These are phyloP conservation scores for Asterella californica DNA, from an alignment of 225 moss, liverwort and hornwort species.

Conservation along the genomic window DNA sequence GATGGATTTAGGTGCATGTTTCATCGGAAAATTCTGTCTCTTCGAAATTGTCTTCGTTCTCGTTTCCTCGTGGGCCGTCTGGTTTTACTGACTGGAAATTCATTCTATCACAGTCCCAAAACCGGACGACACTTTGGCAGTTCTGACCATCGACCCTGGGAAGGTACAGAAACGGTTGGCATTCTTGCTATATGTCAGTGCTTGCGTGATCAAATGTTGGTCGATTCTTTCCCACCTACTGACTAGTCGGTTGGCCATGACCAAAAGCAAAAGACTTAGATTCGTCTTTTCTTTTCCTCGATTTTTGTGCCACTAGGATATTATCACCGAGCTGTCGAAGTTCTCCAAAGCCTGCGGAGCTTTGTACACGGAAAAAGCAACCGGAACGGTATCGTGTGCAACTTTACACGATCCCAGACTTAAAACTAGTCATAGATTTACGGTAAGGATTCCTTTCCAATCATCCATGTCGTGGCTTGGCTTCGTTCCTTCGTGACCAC, in stretches of 20 bases:
- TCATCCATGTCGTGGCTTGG: neutral
- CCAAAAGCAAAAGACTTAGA: neutral
- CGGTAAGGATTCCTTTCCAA: neutral
- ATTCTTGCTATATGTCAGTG: neutral
- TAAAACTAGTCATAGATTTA: neutral
- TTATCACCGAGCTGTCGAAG: constrained; percentile 21
- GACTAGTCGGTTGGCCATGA: neutral
- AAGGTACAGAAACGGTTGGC: neutral
- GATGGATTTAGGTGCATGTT: neutral
- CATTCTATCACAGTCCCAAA: constrained; percentile 13
- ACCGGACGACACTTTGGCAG: constrained; percentile 22
- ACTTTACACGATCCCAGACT: constrained; percentile 17
- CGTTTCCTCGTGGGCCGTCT: neutral
- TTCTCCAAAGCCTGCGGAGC: constrained; percentile 20
- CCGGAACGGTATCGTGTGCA: constrained; percentile 21
- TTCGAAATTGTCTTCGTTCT: neutral
- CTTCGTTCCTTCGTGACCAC: neutral
- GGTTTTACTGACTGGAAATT: neutral
- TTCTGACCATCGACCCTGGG: constrained; percentile 23
- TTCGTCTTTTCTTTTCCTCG: neutral
- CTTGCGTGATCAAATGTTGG: neutral
- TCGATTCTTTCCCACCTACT: neutral
- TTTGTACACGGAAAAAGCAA: constrained; percentile 24
- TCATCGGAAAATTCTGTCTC: neutral
- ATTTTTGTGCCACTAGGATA: constrained; percentile 3